phyloP scores from a whole-genome alignment of 306 rosid species.

The Fagus sylvatica region DNA sequence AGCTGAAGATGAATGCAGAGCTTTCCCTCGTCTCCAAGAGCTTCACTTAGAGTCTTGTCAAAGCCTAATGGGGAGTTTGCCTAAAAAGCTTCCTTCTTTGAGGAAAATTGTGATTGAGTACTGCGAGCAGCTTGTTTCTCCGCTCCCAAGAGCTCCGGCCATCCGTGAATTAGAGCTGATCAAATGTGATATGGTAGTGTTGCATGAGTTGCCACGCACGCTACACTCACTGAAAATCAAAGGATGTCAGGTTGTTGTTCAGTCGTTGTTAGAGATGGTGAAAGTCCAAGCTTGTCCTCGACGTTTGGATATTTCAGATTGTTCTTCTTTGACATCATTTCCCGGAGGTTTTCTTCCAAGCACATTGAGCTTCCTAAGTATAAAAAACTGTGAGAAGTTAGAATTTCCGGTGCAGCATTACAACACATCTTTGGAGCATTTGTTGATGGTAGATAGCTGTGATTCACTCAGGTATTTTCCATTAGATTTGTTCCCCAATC shows the following conservation, averaged over 20 bases:
- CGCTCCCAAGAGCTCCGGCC: slow-evolving; percentile 22
- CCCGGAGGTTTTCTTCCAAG: not conserved
- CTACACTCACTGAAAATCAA: not conserved
- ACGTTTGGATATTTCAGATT: not conserved
- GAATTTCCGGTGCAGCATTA: not conserved
- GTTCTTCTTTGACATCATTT: slow-evolving; percentile 3
- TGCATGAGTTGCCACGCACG: not conserved
- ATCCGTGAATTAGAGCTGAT: not conserved
- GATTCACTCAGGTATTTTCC: slow-evolving; percentile 19
- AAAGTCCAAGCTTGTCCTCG: not conserved
- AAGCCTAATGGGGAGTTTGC: not conserved
- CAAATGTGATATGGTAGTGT: not conserved
- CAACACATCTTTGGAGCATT: slow-evolving; percentile 12
- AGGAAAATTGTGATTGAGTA: slow-evolving; percentile 5
- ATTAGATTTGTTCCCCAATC: slow-evolving; percentile 29
- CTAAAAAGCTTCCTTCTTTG: slow-evolving; percentile 18
- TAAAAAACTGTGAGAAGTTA: slow-evolving; percentile 11
- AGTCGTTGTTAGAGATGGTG: not conserved
- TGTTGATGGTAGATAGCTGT: slow-evolving; percentile 22
- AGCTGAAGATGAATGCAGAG: not conserved
- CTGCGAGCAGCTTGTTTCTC: slow-evolving; percentile 21
- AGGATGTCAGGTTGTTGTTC: not conserved
- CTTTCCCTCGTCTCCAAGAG: not conserved
- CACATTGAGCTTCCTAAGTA: not conserved
- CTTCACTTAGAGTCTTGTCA: slow-evolving; percentile 1